Percentiles rank a stretch among this genome's conserved stretches.
phyloP scores from a whole-genome alignment of 306 rosid genomes.

The Acacia confusa region DNA sequence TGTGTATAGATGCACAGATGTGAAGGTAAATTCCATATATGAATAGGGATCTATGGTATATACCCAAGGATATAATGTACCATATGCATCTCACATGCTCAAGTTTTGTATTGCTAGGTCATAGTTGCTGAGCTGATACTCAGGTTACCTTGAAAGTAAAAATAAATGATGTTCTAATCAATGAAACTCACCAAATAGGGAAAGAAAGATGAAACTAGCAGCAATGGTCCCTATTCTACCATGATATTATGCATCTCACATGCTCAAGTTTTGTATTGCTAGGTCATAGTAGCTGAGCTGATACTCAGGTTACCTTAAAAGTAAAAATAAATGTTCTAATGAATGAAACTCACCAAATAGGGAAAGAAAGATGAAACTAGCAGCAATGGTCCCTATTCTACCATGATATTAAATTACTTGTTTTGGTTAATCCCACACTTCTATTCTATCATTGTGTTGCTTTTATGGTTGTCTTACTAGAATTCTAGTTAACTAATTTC shows the following conservation, averaged over 20 bases:
- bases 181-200: too few relatives aligned
- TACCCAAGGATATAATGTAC: neutral
- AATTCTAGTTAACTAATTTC: neutral
- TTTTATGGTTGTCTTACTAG: neutral
- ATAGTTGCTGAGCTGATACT: too few relatives aligned
- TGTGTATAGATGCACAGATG: neutral
- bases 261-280: neutral
- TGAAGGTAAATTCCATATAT: neutral
- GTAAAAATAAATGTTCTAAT: too few relatives aligned
- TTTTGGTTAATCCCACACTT: neutral
- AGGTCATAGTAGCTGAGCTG: neutral
- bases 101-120: too few relatives aligned
- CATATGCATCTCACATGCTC: neutral
- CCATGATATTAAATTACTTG: neutral
- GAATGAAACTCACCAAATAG: too few relatives aligned
- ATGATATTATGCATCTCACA: neutral
- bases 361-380: too few relatives aligned
- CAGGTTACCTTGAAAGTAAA: too few relatives aligned
- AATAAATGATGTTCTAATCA: too few relatives aligned
- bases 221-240: neutral
- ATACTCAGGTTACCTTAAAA: too few relatives aligned
- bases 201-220: too few relatives aligned
- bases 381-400: neutral
- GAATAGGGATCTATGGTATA: neutral
- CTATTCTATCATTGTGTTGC: neutral